These are phyloP conservation scores for Fusarium odoratissimum DNA, from an alignment of 2,329 filamentous ascomycete genomes.

Conservation along the genomic window DNA sequence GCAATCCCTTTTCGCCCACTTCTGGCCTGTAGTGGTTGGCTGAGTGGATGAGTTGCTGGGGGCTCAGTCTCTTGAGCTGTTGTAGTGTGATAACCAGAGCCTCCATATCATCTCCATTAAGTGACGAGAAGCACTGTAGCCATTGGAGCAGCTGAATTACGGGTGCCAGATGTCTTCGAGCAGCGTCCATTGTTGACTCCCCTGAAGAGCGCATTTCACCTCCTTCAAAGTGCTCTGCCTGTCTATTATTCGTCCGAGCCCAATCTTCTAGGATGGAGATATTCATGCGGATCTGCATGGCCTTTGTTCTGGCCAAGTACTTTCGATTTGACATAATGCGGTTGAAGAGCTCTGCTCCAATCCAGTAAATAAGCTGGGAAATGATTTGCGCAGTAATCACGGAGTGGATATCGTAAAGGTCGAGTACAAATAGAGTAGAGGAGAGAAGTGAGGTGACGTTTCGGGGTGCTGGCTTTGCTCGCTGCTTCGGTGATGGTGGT, in stretches of 20 bases:
- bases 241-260: conserved; percentile 91
- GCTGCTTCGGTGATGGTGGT: conserved; percentile 91
- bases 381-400: conserved; percentile 94
- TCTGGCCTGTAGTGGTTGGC: conserved; percentile 94
- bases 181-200: conserved; percentile 86
- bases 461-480: conserved; percentile 90
- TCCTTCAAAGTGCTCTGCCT: conserved; percentile 95
- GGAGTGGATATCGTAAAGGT: conserved; percentile 98
- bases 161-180: conserved; percentile 85
- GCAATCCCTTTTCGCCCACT: conserved; percentile 91
- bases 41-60: conserved; percentile 90
- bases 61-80: conserved; percentile 85
- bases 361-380: conserved; percentile 94
- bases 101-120: conserved; percentile 86
- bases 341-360: conserved; percentile 96
- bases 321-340: conserved; percentile 96
- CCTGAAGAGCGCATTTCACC: conserved; percentile 87
- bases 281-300: conserved; percentile 99
- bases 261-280: conserved; percentile 95
- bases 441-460: conserved; percentile 96
- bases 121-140: conserved; percentile 96
- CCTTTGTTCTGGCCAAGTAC: conserved; percentile 94
- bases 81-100: conserved; percentile 89
- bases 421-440: conserved; percentile 95
- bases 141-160: conserved; percentile 95